These are phyloP conservation scores for Fusarium musae DNA, from an alignment of 2,329 filamentous ascomycete species.

Conservation along the genomic window DNA sequence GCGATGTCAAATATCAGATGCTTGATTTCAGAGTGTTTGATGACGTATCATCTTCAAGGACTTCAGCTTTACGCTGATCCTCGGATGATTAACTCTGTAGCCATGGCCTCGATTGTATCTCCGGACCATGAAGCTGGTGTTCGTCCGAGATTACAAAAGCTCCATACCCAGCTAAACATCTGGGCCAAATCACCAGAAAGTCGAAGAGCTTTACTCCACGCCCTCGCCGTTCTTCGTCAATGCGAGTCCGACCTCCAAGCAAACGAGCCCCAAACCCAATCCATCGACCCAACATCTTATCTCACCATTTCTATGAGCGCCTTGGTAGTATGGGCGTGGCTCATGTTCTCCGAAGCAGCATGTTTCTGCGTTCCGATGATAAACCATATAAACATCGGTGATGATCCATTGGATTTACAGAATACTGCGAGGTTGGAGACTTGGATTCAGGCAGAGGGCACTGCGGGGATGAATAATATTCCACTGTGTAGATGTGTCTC, in stretches of 20 bases:
- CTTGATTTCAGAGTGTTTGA: conserved; percentile 47
- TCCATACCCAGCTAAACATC: conserved; percentile 33
- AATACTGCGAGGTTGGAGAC: conserved; percentile 41
- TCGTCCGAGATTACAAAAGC: conserved; percentile 33
- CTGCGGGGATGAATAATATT: conserved; percentile 44
- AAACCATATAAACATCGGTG: conserved; percentile 40
- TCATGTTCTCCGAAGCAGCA: conserved; percentile 40
- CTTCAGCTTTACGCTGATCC: conserved; percentile 53
- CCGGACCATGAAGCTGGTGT: conserved; percentile 21
- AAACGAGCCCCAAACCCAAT: conserved; percentile 22
- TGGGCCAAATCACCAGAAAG: conserved; percentile 49
- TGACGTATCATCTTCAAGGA: conserved; percentile 52
- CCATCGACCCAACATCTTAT: conserved; percentile 50
- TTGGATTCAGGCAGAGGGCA: conserved; percentile 44
- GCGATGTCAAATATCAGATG: conserved; percentile 46
- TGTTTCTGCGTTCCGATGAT: conserved; percentile 45
- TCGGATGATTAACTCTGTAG: conserved; percentile 44
- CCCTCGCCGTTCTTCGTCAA: conserved; percentile 46
- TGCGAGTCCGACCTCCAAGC: conserved; percentile 39
- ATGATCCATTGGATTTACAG: conserved; percentile 39
- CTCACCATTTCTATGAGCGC: conserved; percentile 48
- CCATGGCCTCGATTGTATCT: conserved; percentile 23
- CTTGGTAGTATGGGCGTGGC: conserved; percentile 52
- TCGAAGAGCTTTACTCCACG: conserved; percentile 49
- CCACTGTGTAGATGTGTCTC: conserved; percentile 47